A percentile compares a stretch with the other conserved stretches of the same genome.
Conservation (phyloP, 192 early-diverging fungal genomes). For the Coemansia sp. region DNA sequence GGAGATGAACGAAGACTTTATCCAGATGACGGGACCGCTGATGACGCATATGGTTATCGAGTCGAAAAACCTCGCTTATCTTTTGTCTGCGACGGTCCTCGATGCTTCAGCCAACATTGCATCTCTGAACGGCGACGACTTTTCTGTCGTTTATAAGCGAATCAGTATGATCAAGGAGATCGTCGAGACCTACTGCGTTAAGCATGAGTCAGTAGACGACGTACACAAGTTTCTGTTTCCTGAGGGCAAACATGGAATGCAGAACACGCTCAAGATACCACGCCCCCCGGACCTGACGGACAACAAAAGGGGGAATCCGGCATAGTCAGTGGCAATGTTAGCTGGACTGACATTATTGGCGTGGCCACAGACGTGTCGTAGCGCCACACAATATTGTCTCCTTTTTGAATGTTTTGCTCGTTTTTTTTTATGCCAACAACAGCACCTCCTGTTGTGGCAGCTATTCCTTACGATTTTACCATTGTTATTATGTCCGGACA, state of each 20-base stretch:
- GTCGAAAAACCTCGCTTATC: slow-evolving; percentile 27
- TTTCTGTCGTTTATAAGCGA: slow-evolving; percentile 46
- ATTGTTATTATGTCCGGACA: neutral
- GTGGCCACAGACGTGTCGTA: neutral
- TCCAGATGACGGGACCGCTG: slow-evolving; percentile 48
- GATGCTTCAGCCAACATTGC: slow-evolving; percentile 53
- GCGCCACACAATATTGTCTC: neutral
- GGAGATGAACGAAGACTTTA: slow-evolving; percentile 48
- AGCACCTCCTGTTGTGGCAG: neutral
- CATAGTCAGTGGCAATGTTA: neutral
- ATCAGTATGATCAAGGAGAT: slow-evolving; percentile 42
- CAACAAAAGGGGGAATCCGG: neutral
- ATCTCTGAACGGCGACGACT: slow-evolving; percentile 44
- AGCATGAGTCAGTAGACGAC: slow-evolving; percentile 14
- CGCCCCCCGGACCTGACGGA: neutral
- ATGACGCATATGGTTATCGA: slow-evolving; percentile 36
- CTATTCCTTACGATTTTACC: no score
- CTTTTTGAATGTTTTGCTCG: neutral
- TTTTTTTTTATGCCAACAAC: neutral
- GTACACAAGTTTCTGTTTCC: slow-evolving; percentile 48
- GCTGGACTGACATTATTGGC: neutral
- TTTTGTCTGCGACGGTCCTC: slow-evolving; percentile 46
- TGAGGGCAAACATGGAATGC: slow-evolving; percentile 40
- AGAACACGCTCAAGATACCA: slow-evolving; percentile 25
- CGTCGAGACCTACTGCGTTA: slow-evolving; percentile 26